Evolutionary conservation across 2,329 filamentous ascomycete genomes (phyloP).

Genomic region (Aspergillus sp.): DNA sequence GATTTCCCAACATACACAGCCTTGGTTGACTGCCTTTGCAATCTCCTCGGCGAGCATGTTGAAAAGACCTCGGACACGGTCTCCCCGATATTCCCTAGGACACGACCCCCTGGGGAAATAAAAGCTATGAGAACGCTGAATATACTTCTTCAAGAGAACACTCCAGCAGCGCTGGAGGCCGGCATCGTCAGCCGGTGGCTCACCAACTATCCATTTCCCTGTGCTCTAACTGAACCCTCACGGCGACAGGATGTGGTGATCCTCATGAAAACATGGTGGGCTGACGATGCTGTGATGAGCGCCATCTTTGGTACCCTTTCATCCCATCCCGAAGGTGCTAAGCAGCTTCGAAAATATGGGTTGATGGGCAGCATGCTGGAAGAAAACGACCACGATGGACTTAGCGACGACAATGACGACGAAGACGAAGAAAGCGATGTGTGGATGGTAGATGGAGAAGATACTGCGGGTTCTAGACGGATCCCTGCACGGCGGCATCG

Average conservation of each 20-base stretch:
- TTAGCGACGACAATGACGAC: slow-evolving; percentile 51
- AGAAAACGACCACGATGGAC: slow-evolving; percentile 56
- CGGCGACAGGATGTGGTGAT: slow-evolving; percentile 40
- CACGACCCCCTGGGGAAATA: slow-evolving; percentile 43
- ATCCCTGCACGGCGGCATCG: slow-evolving; percentile 33
- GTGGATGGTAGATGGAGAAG: slow-evolving; percentile 54
- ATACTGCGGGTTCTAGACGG: slow-evolving; percentile 47
- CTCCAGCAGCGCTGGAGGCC: slow-evolving; percentile 58
- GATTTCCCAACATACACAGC: slow-evolving; percentile 39
- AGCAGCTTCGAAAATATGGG: slow-evolving; percentile 43
- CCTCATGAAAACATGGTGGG: slow-evolving; percentile 43
- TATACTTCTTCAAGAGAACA: slow-evolving; percentile 59
- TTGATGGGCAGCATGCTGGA: slow-evolving; percentile 44
- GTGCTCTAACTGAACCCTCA: slow-evolving; percentile 52
- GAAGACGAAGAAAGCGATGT: slow-evolving; percentile 52
- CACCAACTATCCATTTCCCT: slow-evolving; percentile 68
- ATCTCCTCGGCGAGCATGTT: slow-evolving; percentile 39
- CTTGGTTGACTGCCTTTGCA: slow-evolving; percentile 43
- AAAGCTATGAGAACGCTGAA: slow-evolving; percentile 57
- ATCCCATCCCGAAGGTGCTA: slow-evolving; percentile 37
- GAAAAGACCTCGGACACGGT: slow-evolving; percentile 34
- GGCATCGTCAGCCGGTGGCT: slow-evolving; percentile 73
- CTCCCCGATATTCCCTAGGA: slow-evolving; percentile 40
- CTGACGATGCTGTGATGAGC: slow-evolving; percentile 45
- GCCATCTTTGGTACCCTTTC: slow-evolving; percentile 42